A percentile compares a stretch with the other conserved stretches of the same genome.
Conservation (phyloP, 2,329 filamentous ascomycete genomes). For the Paecilomyces dactylethromorphus region DNA sequence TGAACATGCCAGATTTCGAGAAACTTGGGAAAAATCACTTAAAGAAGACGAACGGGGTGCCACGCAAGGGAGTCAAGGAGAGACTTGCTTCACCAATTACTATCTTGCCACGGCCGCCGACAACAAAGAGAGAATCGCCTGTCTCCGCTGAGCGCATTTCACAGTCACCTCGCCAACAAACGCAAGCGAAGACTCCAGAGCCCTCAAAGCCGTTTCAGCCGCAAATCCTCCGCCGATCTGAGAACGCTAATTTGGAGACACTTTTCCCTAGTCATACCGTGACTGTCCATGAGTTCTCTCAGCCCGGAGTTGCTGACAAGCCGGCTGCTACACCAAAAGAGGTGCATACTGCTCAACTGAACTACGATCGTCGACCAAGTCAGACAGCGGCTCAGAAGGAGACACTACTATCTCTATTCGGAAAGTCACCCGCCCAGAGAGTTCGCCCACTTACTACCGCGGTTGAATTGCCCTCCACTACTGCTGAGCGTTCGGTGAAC, state of each 20-base stretch:
- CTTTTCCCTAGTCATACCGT: conserved; percentile 21
- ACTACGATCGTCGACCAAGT: conserved; percentile 30
- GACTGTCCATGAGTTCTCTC: conserved; percentile 14
- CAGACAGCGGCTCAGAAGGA: conserved; percentile 43
- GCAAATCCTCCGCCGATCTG: conserved; percentile 47
- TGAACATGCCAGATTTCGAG: conserved; percentile 35
- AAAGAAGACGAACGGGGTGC: conserved; percentile 18
- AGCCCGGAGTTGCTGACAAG: conserved; percentile 8
- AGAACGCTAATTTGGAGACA: conserved; percentile 27
- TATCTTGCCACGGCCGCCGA: conserved; percentile 29
- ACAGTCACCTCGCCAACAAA: conserved; percentile 9
- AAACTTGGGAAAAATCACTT: conserved; percentile 17
- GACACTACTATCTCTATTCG: conserved; percentile 56
- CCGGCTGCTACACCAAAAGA: conserved; percentile 7
- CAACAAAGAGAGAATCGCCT: conserved; percentile 20
- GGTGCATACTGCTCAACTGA: conserved; percentile 13
- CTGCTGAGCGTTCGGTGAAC: conserved; percentile 11
- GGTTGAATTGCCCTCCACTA: conserved; percentile 14
- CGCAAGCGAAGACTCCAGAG: conserved; percentile 22
- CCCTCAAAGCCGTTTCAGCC: conserved; percentile 45
- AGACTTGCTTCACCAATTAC: conserved; percentile 28
- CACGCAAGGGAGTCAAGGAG: conserved; percentile 15
- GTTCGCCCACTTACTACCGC: conserved; percentile 13
- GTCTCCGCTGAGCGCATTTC: conserved; percentile 7
- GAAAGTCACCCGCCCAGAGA: conserved; percentile 35